Conservation (phyloP, 2,329 filamentous ascomycete genomes). For the Microsporum ferrugineum region DNA sequence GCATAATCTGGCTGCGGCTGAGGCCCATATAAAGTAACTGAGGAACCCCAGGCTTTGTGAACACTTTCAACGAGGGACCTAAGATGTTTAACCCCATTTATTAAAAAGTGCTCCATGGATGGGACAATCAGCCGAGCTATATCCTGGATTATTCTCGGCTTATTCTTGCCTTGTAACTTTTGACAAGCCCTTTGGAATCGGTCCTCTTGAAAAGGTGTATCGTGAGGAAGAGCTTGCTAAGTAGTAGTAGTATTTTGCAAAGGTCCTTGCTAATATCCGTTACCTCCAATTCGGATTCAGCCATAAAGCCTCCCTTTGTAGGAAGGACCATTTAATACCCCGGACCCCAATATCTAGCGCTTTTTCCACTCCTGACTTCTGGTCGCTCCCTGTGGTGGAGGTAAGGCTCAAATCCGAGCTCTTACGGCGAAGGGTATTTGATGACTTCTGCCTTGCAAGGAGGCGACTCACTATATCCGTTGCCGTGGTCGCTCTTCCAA, state of each 20-base stretch:
- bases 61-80: slow-evolving; percentile 30
- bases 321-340: slow-evolving; percentile 30
- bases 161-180: slow-evolving; percentile 24
- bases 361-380: slow-evolving; percentile 33
- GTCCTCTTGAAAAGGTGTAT: slow-evolving; percentile 27
- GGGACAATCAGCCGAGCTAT: slow-evolving; percentile 28
- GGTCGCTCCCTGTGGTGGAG: slow-evolving; percentile 29
- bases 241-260: slow-evolving; percentile 23
- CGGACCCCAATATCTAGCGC: slow-evolving; percentile 26
- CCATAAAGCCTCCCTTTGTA: slow-evolving; percentile 34
- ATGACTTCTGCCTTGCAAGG: slow-evolving; percentile 24
- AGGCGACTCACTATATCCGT: slow-evolving; percentile 20
- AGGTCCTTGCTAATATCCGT: slow-evolving; percentile 23
- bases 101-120: slow-evolving; percentile 26
- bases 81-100: slow-evolving; percentile 21
- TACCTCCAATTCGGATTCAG: slow-evolving; percentile 23
- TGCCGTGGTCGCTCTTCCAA: slow-evolving; percentile 13
- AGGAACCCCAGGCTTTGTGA: slow-evolving; percentile 36
- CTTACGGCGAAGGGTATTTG: slow-evolving; percentile 21
- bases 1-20: slow-evolving; percentile 38
- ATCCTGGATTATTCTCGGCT: slow-evolving; percentile 28
- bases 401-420: slow-evolving; percentile 17
- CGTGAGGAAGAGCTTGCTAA: slow-evolving; percentile 22
- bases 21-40: slow-evolving; percentile 26
- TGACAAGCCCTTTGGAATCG: slow-evolving; percentile 24